Conservation (phyloP, 202 grass and related monocot genomes). For the Panicum virgatum region DNA sequence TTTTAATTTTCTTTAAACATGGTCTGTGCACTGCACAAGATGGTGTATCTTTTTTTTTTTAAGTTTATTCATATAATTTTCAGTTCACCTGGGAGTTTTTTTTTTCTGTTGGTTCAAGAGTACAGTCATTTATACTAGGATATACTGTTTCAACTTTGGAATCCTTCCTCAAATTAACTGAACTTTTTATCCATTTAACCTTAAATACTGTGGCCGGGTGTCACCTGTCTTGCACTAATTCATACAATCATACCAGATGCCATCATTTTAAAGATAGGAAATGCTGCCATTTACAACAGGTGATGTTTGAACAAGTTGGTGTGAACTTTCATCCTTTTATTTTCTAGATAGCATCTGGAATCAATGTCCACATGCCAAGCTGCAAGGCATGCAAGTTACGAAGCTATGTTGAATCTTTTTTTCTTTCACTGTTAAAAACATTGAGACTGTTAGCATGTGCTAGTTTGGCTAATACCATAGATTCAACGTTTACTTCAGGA, state of each 20-base stretch:
- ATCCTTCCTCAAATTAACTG: not conserved
- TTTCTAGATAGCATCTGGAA: too few species aligned
- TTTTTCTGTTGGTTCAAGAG: not conserved
- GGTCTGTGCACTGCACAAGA: not conserved
- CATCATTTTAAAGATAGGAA: not conserved
- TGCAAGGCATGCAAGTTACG: not conserved
- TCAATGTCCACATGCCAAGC: not conserved
- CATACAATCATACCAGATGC: not conserved
- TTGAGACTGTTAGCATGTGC: too few species aligned
- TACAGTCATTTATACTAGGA: constrained; percentile 13
- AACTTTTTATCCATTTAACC: not conserved
- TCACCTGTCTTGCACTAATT: not conserved
- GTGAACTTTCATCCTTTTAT: too few species aligned
- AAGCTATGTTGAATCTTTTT: not conserved
- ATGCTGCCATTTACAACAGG: not conserved
- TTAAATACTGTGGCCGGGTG: not conserved
- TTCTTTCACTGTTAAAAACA: too few species aligned
- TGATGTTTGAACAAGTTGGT: not conserved
- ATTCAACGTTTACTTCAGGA: too few species aligned
- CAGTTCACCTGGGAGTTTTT: too few species aligned
- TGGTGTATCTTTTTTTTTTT: not conserved
- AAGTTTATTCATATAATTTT: not conserved
- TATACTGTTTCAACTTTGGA: not conserved
- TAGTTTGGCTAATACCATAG: too few species aligned
- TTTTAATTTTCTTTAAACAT: not conserved